phyloP scores from a whole-genome alignment of 1,284 basidiomycete species.

The Meripilus lineatus region DNA sequence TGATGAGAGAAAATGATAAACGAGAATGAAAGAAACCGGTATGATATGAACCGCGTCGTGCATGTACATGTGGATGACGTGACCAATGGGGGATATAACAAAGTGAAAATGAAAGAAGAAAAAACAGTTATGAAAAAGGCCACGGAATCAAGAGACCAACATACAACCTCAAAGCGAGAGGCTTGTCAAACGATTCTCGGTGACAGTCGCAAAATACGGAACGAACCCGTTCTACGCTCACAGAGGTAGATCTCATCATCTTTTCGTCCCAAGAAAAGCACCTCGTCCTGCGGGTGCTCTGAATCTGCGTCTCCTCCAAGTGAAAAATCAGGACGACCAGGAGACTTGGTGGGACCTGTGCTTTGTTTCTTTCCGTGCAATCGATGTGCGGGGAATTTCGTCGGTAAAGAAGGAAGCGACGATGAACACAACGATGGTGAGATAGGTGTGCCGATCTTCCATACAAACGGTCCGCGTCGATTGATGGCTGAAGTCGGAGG shows the following conservation, averaged over 20 bases:
- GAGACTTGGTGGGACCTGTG: slow-evolving; percentile 42
- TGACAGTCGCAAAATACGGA: slow-evolving; percentile 67
- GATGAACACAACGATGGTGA: slow-evolving; percentile 31
- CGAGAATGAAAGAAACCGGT: slow-evolving; percentile 8
- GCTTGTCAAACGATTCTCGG: slow-evolving; percentile 25
- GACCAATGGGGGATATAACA: not conserved
- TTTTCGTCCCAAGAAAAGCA: slow-evolving; percentile 70
- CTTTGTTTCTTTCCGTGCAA: slow-evolving; percentile 43
- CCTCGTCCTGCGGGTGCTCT: slow-evolving; percentile 57
- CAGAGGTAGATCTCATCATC: slow-evolving; percentile 75
- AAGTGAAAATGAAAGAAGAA: not conserved
- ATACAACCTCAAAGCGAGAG: not conserved
- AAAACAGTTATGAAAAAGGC: not conserved
- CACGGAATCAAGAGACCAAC: not conserved
- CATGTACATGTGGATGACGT: slow-evolving; percentile 11
- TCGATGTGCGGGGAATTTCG: slow-evolving; percentile 31
- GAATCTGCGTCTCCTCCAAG: slow-evolving; percentile 45
- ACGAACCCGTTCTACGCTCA: slow-evolving; percentile 66
- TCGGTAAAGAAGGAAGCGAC: slow-evolving; percentile 33
- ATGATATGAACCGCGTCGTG: too few relatives aligned
- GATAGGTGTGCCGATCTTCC: slow-evolving; percentile 70
- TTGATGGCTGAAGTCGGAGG: slow-evolving; percentile 56
- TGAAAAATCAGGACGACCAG: slow-evolving; percentile 45
- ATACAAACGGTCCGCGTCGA: slow-evolving; percentile 67
- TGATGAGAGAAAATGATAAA: slow-evolving; percentile 2